Conservation (phyloP, 148 eudicot species). For the Talinum fruticosum region DNA sequence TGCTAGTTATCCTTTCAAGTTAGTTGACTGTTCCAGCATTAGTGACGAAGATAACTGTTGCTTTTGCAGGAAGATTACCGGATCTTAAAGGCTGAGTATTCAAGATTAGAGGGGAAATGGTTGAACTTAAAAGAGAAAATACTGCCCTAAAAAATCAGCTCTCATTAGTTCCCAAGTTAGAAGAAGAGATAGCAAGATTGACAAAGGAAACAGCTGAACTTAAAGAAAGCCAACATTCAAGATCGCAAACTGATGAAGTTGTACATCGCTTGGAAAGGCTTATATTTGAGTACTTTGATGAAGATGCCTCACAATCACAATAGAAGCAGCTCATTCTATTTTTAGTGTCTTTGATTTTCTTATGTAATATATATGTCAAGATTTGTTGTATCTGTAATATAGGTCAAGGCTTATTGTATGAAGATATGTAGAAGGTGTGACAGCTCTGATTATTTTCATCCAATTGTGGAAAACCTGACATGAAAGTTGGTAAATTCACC, state of each 20-base stretch:
- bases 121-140: conserved; percentile 31
- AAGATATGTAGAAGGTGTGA: neutral
- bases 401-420: neutral
- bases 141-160: conserved; percentile 25
- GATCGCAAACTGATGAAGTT: conserved; percentile 3
- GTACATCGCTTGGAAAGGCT: conserved; percentile 27
- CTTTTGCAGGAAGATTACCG: conserved; percentile 22
- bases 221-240: conserved; percentile 25
- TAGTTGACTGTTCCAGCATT: neutral
- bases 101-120: conserved; percentile 17
- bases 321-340: neutral
- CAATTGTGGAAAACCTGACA: too few species aligned
- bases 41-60: neutral
- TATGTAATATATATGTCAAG: neutral
- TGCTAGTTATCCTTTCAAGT: neutral
- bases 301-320: conserved; percentile 2
- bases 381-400: neutral
- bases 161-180: conserved; percentile 10
- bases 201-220: conserved; percentile 35
- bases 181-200: conserved; percentile 25
- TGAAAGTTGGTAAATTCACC: too few species aligned
- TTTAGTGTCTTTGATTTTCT: neutral
- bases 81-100: conserved; percentile 11
- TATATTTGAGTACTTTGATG: conserved; percentile 8
- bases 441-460: neutral